A percentile compares a stretch with the other conserved stretches of the same genome.
These are phyloP conservation scores for Angomonas ambiguus DNA, from an alignment of 208 protist species.

Conservation along the genomic window DNA sequence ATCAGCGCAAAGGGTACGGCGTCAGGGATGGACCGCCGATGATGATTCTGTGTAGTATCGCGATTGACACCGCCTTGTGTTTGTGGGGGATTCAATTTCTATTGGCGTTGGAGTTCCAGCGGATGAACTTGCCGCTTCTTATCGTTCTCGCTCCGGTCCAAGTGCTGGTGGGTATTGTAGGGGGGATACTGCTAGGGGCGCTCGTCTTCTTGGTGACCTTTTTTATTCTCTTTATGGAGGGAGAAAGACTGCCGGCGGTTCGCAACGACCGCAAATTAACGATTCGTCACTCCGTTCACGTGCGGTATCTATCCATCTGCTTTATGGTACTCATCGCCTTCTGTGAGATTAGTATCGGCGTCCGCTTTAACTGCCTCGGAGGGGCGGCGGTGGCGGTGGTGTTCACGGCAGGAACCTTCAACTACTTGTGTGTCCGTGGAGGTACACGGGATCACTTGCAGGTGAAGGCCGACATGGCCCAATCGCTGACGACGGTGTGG, in stretches of 20 bases:
- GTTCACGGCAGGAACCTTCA: conserved; percentile 34
- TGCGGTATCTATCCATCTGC: conserved; percentile 30
- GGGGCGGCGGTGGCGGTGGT: conserved; percentile 33
- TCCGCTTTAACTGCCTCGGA: conserved; percentile 28
- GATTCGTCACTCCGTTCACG: conserved; percentile 40
- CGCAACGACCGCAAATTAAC: conserved; percentile 29
- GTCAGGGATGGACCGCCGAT: conserved; percentile 43
- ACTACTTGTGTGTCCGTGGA: conserved; percentile 37
- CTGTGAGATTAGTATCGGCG: conserved; percentile 22
- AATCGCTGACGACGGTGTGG: conserved; percentile 39
- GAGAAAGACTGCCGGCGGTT: conserved; percentile 29
- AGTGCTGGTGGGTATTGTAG: conserved; percentile 38
- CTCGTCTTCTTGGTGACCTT: conserved; percentile 39
- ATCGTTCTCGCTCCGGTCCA: conserved; percentile 46
- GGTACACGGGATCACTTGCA: conserved; percentile 28
- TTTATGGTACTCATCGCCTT: conserved; percentile 43
- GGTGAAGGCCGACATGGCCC: conserved; percentile 37
- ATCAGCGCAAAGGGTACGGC: conserved; percentile 42
- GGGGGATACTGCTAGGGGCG: conserved; percentile 32
- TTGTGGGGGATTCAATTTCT: conserved; percentile 47
- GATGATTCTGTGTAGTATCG: conserved; percentile 52
- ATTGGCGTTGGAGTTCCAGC: conserved; percentile 42
- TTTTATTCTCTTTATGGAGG: conserved; percentile 46
- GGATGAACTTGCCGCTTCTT: conserved; percentile 24
- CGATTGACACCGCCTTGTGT: conserved; percentile 36